phyloP scores from a whole-genome alignment of 1,284 basidiomycete species.

The Boletellus dicymbophilus region DNA sequence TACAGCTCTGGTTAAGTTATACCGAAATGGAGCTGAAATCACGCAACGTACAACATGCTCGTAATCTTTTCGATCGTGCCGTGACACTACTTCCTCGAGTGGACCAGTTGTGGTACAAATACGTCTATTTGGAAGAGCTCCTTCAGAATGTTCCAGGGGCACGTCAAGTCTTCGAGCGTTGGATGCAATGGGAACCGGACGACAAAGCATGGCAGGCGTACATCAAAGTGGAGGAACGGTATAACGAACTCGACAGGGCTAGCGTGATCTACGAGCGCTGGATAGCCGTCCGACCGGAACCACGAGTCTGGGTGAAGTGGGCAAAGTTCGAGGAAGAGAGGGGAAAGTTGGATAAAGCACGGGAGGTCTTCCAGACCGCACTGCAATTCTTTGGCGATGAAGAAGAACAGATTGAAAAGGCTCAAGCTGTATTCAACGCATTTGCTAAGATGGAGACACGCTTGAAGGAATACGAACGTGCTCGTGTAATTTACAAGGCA shows the following conservation, averaged over 20 bases:
- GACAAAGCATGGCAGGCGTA: slow-evolving; percentile 99
- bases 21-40: slow-evolving; percentile 99
- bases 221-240: slow-evolving; percentile 95
- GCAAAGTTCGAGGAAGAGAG: slow-evolving; percentile 98
- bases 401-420: slow-evolving; percentile 96
- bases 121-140: slow-evolving; percentile 97
- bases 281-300: slow-evolving; percentile 92
- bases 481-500: slow-evolving; percentile 96
- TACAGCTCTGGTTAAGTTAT: slow-evolving; percentile 94
- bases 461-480: slow-evolving; percentile 94
- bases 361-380: slow-evolving; percentile 97
- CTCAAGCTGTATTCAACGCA: slow-evolving; percentile 93
- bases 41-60: slow-evolving; percentile 94
- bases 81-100: slow-evolving; percentile 95
- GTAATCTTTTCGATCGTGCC: slow-evolving; percentile 96
- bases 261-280: slow-evolving; percentile 94
- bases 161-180: slow-evolving; percentile 96
- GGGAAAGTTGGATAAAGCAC: slow-evolving; percentile 81
- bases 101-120: slow-evolving; percentile 98
- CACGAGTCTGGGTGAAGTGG: slow-evolving; percentile 96
- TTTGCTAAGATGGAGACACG: slow-evolving; percentile 99
- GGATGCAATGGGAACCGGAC: slow-evolving; percentile 99
- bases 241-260: slow-evolving; percentile 90
- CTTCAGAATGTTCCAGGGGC: slow-evolving; percentile 95
- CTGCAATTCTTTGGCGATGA: slow-evolving; percentile 98